Percentiles rank a stretch among this genome's conserved stretches.
Conservation (phyloP, 768 basidiomycete genomes). For the Phlegmacium glaucopus region DNA sequence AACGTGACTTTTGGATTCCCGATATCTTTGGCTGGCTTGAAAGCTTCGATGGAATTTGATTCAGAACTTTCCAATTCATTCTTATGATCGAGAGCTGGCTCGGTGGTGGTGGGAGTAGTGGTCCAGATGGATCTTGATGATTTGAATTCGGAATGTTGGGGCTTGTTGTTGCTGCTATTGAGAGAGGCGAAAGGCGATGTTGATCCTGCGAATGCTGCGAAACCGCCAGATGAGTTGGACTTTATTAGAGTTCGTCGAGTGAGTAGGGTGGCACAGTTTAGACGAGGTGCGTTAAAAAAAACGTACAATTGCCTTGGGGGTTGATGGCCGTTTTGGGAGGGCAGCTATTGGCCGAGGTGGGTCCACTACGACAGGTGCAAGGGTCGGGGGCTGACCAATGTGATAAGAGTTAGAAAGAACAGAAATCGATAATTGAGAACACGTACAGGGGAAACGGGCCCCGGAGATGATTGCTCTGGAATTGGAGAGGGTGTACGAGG, state of each 20-base stretch:
- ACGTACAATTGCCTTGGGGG: constrained; percentile 14
- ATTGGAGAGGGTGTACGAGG: constrained; percentile 22
- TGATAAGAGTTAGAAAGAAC: background rate
- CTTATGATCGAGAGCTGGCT: constrained; percentile 1
- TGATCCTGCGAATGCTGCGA: constrained; percentile 16
- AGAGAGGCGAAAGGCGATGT: constrained; percentile 28
- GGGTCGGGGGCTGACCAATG: background rate
- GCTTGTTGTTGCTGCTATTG: constrained; percentile 8
- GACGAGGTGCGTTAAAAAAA: background rate
- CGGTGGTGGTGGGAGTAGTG: background rate
- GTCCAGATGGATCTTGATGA: constrained; percentile 22
- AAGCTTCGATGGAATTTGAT: constrained; percentile 8
- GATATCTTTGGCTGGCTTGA: constrained; percentile 16
- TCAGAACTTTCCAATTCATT: constrained; percentile 3
- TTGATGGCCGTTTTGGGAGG: constrained; percentile 1
- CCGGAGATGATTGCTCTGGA: constrained; percentile 7
- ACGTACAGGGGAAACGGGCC: constrained; percentile 5
- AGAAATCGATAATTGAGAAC: background rate
- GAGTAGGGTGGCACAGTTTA: background rate
- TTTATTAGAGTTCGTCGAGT: background rate
- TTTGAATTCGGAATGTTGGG: constrained; percentile 4
- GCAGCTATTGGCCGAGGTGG: background rate
- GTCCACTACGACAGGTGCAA: background rate
- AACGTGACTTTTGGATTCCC: constrained; percentile 16
- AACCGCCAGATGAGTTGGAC: background rate